A percentile compares a stretch with the other conserved stretches of the same genome.
Evolutionary conservation across 495 filamentous ascomycete species (phyloP).

Genomic region (Ascobolus immersus): DNA sequence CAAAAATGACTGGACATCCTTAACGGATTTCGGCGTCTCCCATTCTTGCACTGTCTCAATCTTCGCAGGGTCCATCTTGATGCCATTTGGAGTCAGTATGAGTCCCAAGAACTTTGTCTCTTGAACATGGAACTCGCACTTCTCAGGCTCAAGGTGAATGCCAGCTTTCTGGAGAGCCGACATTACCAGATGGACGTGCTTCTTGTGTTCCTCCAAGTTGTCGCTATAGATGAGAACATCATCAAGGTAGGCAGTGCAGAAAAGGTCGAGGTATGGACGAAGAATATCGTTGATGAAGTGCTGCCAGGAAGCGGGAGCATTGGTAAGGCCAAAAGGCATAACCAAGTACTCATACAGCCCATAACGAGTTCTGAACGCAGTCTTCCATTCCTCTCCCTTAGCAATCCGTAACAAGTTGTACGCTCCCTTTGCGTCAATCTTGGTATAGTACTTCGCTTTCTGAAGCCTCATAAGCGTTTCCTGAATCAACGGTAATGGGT

Average conservation of each 20-base stretch:
- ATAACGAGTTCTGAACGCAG: no score
- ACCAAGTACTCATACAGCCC: conserved; percentile 8
- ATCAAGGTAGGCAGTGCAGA: conserved; percentile 3
- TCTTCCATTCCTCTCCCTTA: no score
- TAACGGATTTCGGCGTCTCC: conserved; percentile 2
- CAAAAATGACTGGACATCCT: conserved; percentile 10
- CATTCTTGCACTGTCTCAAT: conserved; percentile 3
- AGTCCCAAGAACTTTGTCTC: conserved; percentile 5
- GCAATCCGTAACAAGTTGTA: no score
- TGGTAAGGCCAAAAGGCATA: conserved; percentile 8
- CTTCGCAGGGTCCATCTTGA: conserved; percentile 3
- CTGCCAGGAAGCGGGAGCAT: conserved; percentile 10
- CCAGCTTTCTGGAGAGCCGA: no score
- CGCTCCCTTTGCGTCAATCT: no score
- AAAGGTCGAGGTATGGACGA: background rate
- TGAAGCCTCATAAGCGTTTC: no score
- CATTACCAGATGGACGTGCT: no score
- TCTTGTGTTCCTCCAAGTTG: background rate
- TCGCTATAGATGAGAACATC: conserved; percentile 5
- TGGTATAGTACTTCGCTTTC: no score
- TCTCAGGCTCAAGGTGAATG: no score
- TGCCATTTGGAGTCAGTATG: no score
- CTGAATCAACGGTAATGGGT: no score
- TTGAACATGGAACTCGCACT: conserved; percentile 1
- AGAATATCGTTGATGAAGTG: conserved; percentile 6